Base-by-base conservation (phyloP, 2,329 filamentous ascomycete genomes). In the Exophiala viscosa region DNA sequence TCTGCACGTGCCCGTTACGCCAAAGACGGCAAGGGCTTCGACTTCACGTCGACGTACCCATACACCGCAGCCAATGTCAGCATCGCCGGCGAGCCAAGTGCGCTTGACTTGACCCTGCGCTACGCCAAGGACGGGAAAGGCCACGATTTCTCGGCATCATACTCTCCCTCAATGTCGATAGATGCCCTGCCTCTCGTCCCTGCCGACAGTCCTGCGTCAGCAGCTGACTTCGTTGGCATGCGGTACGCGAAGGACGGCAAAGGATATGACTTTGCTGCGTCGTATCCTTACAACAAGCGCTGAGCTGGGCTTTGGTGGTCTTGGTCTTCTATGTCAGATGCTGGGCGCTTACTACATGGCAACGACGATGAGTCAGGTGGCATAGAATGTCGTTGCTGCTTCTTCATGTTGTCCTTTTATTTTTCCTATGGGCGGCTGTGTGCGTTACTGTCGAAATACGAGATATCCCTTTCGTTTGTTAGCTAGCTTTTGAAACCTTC, bases 101-200 rank as follows among this genome's bases (percentile, higher is more conserved):
- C 23, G 35, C 51, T 35, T 36, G 31, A 43, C 36, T 47, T 54
- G 18, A 54, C 41, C 14, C 51, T 54, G 17, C 51, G 46, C 23
- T 50, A 50, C 20, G 51, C 51, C n/a, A 49, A 50, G 43, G 51
- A 54, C 32, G 17, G 36, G 41, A 54, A 54, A 20, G 52, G 52
- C 14, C 52, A 50, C 14, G 47, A 54, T 15, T 38, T 54, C 32
- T 23, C n/a, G 14, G 8, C 34, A 10, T 28, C 46, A 2, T 54
- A 54, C 34, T 11, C 20, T 9, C 20, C 31, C 15, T 18, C 9
- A 5, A n/a, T 28, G 39, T 33, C 46, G 10, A 35, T 18, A 5
- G 40, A 42, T 10, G 28, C 40, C 11, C 20, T 31, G 3, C 18
- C 40, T 13, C 18, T 42, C 7, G 40, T 42, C 14, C 18, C n/a